Evolutionary conservation across 1,284 basidiomycete genomes (phyloP).

Genomic region (Ustilago curta): DNA sequence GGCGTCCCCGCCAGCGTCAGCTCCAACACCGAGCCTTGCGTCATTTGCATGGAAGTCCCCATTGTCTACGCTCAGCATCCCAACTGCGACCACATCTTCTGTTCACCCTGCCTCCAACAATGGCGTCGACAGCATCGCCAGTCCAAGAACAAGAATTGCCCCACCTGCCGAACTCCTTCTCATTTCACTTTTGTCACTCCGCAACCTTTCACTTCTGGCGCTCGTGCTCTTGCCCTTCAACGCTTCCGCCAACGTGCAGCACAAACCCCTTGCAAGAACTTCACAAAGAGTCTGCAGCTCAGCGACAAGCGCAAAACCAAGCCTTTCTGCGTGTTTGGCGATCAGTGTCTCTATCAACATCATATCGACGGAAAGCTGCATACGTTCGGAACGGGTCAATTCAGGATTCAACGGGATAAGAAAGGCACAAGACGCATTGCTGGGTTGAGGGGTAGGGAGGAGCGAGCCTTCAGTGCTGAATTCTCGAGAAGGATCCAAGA

Average conservation of each 20-base stretch:
- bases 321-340: constrained; percentile 42
- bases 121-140: constrained; percentile 34
- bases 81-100: constrained; percentile 51
- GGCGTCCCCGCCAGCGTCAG: constrained; percentile 19
- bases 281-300: constrained; percentile 30
- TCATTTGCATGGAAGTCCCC: constrained; percentile 50
- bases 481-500: constrained; percentile 12
- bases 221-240: constrained; percentile 18
- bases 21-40: constrained; percentile 23
- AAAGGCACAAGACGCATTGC: constrained; percentile 12
- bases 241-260: constrained; percentile 27
- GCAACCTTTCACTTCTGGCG: constrained; percentile 17
- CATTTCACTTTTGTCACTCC: constrained; percentile 37
- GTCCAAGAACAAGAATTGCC: constrained; percentile 37
- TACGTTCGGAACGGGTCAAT: constrained; percentile 20
- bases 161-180: constrained; percentile 33
- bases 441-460: not conserved
- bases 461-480: not conserved
- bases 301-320: constrained; percentile 10
- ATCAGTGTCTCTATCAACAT: constrained; percentile 44
- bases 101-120: constrained; percentile 28
- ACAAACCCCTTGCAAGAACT: constrained; percentile 36
- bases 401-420: constrained; percentile 6
- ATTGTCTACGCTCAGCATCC: constrained; percentile 35
- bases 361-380: constrained; percentile 27